Base-by-base conservation (phyloP, 257 asterid species). In the Primulina huaijiensis region DNA sequence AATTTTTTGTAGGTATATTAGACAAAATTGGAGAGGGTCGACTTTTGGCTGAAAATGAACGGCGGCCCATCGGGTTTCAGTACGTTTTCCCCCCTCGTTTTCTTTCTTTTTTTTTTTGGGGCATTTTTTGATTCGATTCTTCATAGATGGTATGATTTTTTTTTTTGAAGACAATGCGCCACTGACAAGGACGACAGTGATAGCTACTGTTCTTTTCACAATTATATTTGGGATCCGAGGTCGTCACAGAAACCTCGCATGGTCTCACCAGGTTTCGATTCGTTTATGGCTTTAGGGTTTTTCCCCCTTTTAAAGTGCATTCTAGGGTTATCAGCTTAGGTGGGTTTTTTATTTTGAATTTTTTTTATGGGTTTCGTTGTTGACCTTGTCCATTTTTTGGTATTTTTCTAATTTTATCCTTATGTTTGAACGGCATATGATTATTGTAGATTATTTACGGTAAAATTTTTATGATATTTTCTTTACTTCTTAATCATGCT, bases 61-160 rank as follows among this genome's bases (percentile, higher is more conserved):
- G 97, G 97, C 84, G 97, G 97, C 78, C 97, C 96, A 77, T 89
- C 96, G 82, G 99, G 99, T 80, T 93, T 93, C 89, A 86, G 97
- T 93, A 86, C 38, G 97, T 72, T 64, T 69, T 67, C 63, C 75
- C 53, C 65, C 56, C 50, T 3, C 65, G 65, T 50, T 38, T 8
- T 53, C 10, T 60, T 56, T 17, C n/a, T n/a, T 23, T 0, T 23
- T 21, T 33, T 38, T 68, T 27, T 62, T 9, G 11, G 31, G 50
- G 55, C 71, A 20, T 52, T 72, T 68, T 17, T 25, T 57, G 3
- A 50, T 34, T 37, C 53, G 8, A 46, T 72, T 34, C 0, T 59
- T 21, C 68, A 63, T 23, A 67, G 37, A 40, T n/a, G 29, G 23
- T 9, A 2, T 25, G 10, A 16, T 50, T 3, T 3, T 30, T 56